phyloP scores from a whole-genome alignment of 164 flowering plant genomes.

The Santalum album region DNA sequence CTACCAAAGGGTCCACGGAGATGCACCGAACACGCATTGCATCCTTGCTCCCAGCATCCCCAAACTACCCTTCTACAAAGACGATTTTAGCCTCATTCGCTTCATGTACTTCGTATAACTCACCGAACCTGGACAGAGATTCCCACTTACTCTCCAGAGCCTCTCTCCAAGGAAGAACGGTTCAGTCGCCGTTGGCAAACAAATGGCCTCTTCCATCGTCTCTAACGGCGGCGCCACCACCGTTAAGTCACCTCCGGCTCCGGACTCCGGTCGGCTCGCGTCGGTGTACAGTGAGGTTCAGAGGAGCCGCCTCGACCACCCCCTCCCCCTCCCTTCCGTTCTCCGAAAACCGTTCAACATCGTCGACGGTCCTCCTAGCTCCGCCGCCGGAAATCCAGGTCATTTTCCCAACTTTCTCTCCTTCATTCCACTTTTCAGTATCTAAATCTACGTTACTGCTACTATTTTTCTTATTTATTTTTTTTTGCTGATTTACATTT shows the following conservation, averaged over 20 bases:
- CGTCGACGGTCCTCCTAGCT: slow-evolving; percentile 75
- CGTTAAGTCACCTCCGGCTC: background rate
- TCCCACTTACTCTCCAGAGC: too few species aligned
- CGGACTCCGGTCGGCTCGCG: slow-evolving; percentile 32
- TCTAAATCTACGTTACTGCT: too few species aligned
- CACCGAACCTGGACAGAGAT: too few species aligned
- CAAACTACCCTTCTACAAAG: too few species aligned
- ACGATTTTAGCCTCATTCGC: too few species aligned
- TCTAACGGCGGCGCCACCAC: slow-evolving; percentile 16
- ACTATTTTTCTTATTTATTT: background rate
- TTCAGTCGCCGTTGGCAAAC: too few species aligned
- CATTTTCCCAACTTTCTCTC: background rate
- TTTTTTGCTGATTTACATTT: background rate
- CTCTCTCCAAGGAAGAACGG: too few species aligned
- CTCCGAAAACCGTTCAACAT: slow-evolving; percentile 44
- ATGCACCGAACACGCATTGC: too few species aligned
- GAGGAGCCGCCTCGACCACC: slow-evolving; percentile 51
- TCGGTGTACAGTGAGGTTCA: slow-evolving; percentile 76
- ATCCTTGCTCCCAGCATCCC: too few species aligned
- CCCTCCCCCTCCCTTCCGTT: slow-evolving; percentile 74
- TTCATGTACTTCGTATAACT: too few species aligned
- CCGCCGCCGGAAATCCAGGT: slow-evolving; percentile 92
- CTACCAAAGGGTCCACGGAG: too few species aligned
- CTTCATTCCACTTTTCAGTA: too few species aligned
- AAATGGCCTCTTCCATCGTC: background rate